Evolutionary conservation across 768 basidiomycete species (phyloP).

Genomic region (Serendipita sp.): DNA sequence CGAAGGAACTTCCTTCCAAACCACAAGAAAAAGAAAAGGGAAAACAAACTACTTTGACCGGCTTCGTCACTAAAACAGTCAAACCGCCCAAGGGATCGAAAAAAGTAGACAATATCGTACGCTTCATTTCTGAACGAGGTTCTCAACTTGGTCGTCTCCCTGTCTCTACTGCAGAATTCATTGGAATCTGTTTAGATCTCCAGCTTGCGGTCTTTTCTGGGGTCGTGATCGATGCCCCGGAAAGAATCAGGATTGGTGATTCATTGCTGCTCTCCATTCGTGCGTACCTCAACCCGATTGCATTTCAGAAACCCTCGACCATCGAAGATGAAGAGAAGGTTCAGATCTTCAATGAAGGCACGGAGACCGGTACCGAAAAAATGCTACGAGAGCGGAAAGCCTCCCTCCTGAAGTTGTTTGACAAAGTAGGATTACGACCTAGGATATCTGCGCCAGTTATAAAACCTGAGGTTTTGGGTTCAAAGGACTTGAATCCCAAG

Average conservation of each 20-base stretch:
- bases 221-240: neutral
- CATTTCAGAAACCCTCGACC: neutral
- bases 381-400: constrained; percentile 64
- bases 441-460: constrained; percentile 16
- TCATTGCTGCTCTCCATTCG: neutral
- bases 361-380: constrained; percentile 67
- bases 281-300: neutral
- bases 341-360: constrained; percentile 51
- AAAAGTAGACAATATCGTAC: neutral
- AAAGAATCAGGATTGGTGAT: constrained; percentile 8
- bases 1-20: neutral
- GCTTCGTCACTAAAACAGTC: neutral
- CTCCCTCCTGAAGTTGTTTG: constrained; percentile 57
- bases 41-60: neutral
- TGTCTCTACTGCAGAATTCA: neutral
- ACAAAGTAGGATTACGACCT: constrained; percentile 55
- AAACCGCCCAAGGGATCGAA: constrained; percentile 12
- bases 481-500: constrained; percentile 27
- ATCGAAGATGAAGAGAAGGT: constrained; percentile 19
- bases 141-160: neutral
- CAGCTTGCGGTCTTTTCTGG: neutral
- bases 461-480: constrained; percentile 16
- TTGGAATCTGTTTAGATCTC: neutral
- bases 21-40: neutral
- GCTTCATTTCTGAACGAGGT: neutral